Evolutionary conservation across 148 eudicot genomes (phyloP), one percentile per base, ranked within the genome.

Genomic region (Heliosperma pusillum): DNA sequence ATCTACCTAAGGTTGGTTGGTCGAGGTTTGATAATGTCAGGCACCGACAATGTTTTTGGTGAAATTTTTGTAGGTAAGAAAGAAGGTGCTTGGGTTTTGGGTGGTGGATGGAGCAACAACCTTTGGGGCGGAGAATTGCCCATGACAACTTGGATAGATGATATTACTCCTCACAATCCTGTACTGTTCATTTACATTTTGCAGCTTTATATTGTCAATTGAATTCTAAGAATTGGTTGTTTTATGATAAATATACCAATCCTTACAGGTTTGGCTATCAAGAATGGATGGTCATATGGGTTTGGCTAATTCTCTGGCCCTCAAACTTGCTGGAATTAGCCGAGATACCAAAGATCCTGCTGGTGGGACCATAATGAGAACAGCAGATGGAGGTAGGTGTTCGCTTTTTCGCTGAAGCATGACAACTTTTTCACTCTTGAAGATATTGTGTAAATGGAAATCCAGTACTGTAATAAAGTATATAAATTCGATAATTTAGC

Each of bases 211-310:
- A 25, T 70, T 69, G 21, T 71, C 24, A 45, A 22, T 69, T 75
- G 16, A 7, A 15, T 47, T 26, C 27, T 61, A 24, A 20, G 9
- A 45, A 22, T 64, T 27, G 57, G 72, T 27, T 44, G 10, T 64
- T 59, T 24, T 16, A 66, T 76, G 36, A 61, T 68, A 71, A 21
- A 25, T 36, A 71, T 60, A 42, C 60, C 45, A 61, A 24, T 36
- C 78, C 75, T 52, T 84, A 73, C 81, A 95, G 99, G 91, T 90
- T 15, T 96, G 96, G 97, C 69, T 95, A 29, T 73, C 86, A 29
- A 89, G 97, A 80, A 85, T 86, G 93, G 99, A 92, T 90, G 94
- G 99, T 77, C 99, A 95, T 76, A 92, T 90, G 97, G 91, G 94
- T 74, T 86, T 95, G 84, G 97, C 97, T 62, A 95, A 95, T 83